Conservation (phyloP, 139 green algal species). For the Chlorella sp. region DNA sequence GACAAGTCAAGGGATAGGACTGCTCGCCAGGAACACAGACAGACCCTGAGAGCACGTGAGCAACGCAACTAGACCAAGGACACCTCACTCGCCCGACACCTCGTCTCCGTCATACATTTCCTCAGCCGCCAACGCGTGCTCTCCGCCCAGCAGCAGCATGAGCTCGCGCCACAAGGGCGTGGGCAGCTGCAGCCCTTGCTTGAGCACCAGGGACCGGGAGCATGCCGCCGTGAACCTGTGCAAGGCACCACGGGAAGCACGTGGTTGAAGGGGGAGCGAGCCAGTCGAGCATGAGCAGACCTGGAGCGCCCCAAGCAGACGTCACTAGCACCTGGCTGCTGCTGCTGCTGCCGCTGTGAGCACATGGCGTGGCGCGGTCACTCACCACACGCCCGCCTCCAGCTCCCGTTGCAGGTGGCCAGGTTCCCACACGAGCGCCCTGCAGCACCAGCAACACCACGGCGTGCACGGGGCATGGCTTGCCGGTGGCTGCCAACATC, state of each 20-base stretch:
- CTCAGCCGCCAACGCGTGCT: slow-evolving; percentile 18
- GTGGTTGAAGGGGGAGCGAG: too few relatives aligned
- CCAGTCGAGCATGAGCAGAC: too few relatives aligned
- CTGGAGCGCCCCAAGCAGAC: too few relatives aligned
- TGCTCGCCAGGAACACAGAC: too few relatives aligned
- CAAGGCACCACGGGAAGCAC: too few relatives aligned
- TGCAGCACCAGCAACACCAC: neutral
- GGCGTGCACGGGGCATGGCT: too few relatives aligned
- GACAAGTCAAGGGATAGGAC: too few relatives aligned
- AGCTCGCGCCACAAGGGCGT: slow-evolving; percentile 62
- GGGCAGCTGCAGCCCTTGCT: slow-evolving; percentile 55
- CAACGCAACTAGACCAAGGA: too few relatives aligned
- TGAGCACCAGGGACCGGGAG: slow-evolving; percentile 51
- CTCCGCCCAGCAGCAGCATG: slow-evolving; percentile 44
- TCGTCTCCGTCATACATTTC: slow-evolving; percentile 25
- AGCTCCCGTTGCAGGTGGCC: slow-evolving; percentile 50
- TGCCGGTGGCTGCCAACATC: too few relatives aligned
- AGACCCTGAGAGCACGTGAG: too few relatives aligned
- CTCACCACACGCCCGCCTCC: slow-evolving; percentile 33
- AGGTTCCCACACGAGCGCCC: slow-evolving; percentile 37
- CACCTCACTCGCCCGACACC: slow-evolving; percentile 7
- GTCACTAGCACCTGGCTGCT: neutral
- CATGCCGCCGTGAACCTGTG: slow-evolving; percentile 39
- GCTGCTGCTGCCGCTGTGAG: neutral
- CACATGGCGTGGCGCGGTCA: neutral